These are phyloP conservation scores for Penicillium glabrum DNA, from an alignment of 2,329 filamentous ascomycete genomes.

Conservation along the genomic window DNA sequence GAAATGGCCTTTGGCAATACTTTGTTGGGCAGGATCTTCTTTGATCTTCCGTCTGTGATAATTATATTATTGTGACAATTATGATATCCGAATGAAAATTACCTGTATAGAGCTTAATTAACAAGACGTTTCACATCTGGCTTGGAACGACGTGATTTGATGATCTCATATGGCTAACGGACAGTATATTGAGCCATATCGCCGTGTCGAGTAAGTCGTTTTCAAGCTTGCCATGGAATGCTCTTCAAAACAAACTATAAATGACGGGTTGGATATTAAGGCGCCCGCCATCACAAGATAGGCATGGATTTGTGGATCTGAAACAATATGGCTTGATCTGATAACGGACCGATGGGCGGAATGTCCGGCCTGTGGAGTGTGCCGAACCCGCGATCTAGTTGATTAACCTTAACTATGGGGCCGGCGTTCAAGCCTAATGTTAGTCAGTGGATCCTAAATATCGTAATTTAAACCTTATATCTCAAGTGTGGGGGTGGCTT, in stretches of 20 bases:
- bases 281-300: background rate
- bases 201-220: background rate
- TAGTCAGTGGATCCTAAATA: background rate
- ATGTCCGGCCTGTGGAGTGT: background rate
- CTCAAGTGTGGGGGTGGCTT: background rate
- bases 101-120: background rate
- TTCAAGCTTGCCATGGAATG: background rate
- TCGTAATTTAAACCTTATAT: background rate
- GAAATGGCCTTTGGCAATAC: slow-evolving; percentile 1
- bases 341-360: background rate
- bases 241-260: background rate
- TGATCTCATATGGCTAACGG: background rate
- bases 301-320: background rate
- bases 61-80: background rate
- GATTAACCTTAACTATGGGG: background rate
- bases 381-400: background rate
- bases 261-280: background rate
- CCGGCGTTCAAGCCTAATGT: background rate
- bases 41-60: background rate
- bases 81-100: background rate
- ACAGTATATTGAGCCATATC: background rate
- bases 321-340: background rate
- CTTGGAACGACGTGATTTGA: background rate
- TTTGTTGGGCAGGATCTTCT: slow-evolving; percentile 1
- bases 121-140: background rate